Evolutionary conservation across 208 protist genomes (phyloP), one percentile per base, ranked within the genome.

Genomic region (Wallacemonas sp.): DNA sequence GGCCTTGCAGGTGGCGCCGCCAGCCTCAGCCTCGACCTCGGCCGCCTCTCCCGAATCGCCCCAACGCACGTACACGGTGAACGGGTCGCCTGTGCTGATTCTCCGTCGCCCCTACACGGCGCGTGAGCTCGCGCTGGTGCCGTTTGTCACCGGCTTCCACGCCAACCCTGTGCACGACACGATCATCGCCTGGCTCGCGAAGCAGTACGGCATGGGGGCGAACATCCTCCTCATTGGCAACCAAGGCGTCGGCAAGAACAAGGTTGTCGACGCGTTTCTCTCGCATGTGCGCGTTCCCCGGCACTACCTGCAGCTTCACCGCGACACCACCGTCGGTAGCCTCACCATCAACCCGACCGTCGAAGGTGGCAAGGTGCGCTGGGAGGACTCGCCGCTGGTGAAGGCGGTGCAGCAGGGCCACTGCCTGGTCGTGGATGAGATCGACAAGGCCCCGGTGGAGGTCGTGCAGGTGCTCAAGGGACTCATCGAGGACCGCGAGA

Each of bases 241-340:
- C 62, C 97, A 99, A 61, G 91, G 95, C 22, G 93, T 98, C 26
- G 97, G 97, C 29, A 99, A 99, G 78, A 99, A 99, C 81, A 98
- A 98, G 75, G 80, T 98, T 46, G 83, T 92, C 33, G 97, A 99
- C 69, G 71, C 87, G 5, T 91, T 98, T 61, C 78, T 98, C 2
- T 69, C 91, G n/a, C 83, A 97, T 1, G 69, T 98, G 20, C 61
- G 72, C 32, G 64, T 87, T 22, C 91, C 94, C 20, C 80, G 97
- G 3, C 91, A 99, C 72, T 99, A 99, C 73, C 88, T 98, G 41
- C 97, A 99, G 72, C 92, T 98, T 1, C 97, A 99, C 81, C 89
- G 92, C 46, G 94, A 97, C 77, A 95, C 86, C 18, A 96, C 93
- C 18, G 94, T 98, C 1, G 88, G 93, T 25, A 91, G 83, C 26